Conservation (phyloP, 2,329 filamentous ascomycete species). For the Plenodomus biglobosus region DNA sequence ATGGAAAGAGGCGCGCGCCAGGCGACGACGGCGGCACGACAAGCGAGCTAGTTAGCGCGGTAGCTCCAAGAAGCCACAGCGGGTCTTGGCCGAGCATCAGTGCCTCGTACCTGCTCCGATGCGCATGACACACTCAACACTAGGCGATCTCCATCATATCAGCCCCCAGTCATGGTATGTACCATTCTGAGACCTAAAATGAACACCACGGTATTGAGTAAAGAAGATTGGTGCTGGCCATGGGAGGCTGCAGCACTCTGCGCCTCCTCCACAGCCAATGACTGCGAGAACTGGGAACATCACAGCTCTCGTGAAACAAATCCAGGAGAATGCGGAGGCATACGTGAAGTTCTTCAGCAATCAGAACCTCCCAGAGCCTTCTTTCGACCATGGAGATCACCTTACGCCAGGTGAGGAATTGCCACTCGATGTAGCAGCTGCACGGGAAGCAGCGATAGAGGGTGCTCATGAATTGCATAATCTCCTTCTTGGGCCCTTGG, state of each 20-base stretch:
- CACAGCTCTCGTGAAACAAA: background rate
- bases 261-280: background rate
- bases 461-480: background rate
- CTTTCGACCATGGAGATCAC: background rate
- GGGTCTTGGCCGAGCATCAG: too few species aligned
- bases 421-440: background rate
- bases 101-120: too few species aligned
- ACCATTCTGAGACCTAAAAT: background rate
- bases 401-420: background rate
- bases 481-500: background rate
- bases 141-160: background rate
- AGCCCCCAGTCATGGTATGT: background rate
- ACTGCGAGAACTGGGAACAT: background rate
- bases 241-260: background rate
- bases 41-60: too few species aligned
- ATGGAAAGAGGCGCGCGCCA: too few species aligned
- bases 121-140: background rate
- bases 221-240: background rate
- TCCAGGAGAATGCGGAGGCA: background rate
- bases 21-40: too few species aligned
- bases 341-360: background rate
- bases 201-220: background rate
- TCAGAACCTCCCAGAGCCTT: background rate
- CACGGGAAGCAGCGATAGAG: background rate
- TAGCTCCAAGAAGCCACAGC: too few species aligned